Base-by-base conservation (phyloP, 306 rosid species). In the Gastrolobium bilobum region DNA sequence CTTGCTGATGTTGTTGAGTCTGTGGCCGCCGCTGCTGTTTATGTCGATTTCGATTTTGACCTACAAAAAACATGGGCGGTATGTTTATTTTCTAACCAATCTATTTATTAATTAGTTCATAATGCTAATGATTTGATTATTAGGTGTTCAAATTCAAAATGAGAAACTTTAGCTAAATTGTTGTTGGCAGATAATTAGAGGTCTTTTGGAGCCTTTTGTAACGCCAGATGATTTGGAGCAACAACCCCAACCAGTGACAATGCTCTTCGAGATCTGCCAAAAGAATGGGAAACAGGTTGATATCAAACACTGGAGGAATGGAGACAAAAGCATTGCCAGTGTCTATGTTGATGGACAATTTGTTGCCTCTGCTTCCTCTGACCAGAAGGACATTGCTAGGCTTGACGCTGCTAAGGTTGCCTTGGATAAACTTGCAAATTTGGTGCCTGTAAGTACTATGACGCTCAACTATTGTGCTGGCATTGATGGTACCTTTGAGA, bases 1-100 rank as follows among this genome's bases (percentile, higher is more conserved):
- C 98, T 94, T 44, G 97, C 98, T 0, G 98, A 94, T 65, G 71
- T 94, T 66, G 91, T 90, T 0, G 98, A 94, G 85, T 94, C 98
- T 7, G 4, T 94, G 10, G 91, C 88, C 26, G 26, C 26, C 15
- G 98, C 89, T 43, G 97, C 97, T 2, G 46, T 94, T 7, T 94
- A 89, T 37, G 66, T 92, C 2, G 98, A 94, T 10, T 33, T 88
- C 71, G 50, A 59, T 42, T 87, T 84, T 15, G 90, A 94, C 70
- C 87, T 94, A 2, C 73, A 87, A 34, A 72, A 6, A 33, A 70
- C 89, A 3, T 94, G 98, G 98, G 82, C 70, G 96, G 98, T 92
- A 15, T 9, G 29, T n/a, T 43, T 44, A 31, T 39, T 54, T 13
- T 53, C 62, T 68, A 33, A 60, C n/a, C 29, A 7, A 34, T 60